Conservation (phyloP, 768 basidiomycete species). For the Boletales sp. region DNA sequence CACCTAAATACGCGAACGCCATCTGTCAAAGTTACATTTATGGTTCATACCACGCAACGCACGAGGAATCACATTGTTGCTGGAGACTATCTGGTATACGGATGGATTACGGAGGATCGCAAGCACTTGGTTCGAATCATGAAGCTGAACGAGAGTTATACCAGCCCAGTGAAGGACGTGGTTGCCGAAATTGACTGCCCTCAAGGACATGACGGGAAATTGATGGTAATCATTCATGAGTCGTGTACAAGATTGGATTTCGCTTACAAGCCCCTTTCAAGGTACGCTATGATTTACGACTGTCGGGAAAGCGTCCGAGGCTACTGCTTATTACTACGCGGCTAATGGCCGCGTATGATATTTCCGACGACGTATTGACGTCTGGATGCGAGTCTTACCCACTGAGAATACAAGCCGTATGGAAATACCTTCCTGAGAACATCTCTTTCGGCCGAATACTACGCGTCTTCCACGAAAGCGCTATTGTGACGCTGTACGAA, state of each 20-base stretch:
- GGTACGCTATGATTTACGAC: conserved; percentile 28
- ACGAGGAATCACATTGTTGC: conserved; percentile 24
- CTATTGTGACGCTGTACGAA: conserved; percentile 24
- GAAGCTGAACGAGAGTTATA: conserved; percentile 27
- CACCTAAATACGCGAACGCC: conserved; percentile 24
- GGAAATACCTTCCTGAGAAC: conserved; percentile 18
- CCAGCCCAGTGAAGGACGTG: conserved; percentile 17
- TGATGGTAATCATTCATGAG: conserved; percentile 17
- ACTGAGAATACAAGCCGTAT: conserved; percentile 10
- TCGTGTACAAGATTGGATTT: no score
- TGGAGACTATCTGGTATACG: conserved; percentile 26
- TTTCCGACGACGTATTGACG: conserved; percentile 17
- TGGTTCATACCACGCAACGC: conserved; percentile 18
- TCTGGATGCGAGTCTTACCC: conserved; percentile 7
- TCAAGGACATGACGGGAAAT: conserved; percentile 21
- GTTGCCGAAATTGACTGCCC: conserved; percentile 28
- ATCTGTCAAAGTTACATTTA: conserved; percentile 24
- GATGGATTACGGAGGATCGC: conserved; percentile 29
- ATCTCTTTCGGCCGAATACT: conserved; percentile 28
- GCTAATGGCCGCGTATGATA: conserved; percentile 27
- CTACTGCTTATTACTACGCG: conserved; percentile 25
- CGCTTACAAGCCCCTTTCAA: conserved; percentile 2
- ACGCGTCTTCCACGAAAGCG: conserved; percentile 24
- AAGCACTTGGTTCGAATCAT: conserved; percentile 28
- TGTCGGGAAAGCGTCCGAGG: conserved; percentile 23